Evolutionary conservation across 441 rosid species (phyloP).

Genomic region (Viola pubescens): DNA sequence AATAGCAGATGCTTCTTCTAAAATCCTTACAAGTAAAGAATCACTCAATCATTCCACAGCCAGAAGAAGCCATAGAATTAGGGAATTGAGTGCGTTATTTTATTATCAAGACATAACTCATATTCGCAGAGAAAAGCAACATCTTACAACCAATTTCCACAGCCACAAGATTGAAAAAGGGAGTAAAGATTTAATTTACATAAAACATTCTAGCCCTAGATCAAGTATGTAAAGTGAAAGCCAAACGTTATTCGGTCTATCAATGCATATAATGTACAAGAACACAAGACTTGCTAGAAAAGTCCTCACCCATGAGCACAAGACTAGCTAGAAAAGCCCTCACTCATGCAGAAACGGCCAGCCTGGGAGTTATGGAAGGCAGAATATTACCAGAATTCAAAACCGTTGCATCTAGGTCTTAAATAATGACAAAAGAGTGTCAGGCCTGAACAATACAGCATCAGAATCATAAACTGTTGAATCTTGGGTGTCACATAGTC

Average conservation of each 20-base stretch:
- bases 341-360: background rate
- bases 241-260: no score
- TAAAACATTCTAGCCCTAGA: background rate
- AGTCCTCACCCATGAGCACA: slow-evolving; percentile 12
- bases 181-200: slow-evolving; percentile 7
- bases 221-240: no score
- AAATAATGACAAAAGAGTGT: background rate
- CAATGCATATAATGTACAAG: no score
- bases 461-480: slow-evolving; percentile 2
- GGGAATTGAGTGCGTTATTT: background rate
- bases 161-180: background rate
- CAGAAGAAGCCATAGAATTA: background rate
- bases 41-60: background rate
- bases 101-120: slow-evolving; percentile 4
- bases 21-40: background rate
- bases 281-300: background rate
- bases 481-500: background rate
- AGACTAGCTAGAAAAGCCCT: slow-evolving; percentile 2
- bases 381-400: background rate
- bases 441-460: background rate
- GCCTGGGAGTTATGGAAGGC: background rate
- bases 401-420: background rate
- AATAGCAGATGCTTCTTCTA: no score
- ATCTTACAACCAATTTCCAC: slow-evolving; percentile 13
- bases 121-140: background rate